Percentiles rank a stretch among this genome's conserved stretches.
These are phyloP conservation scores for Ogataea minuta DNA, from an alignment of 805 yeast species.

Conservation along the genomic window DNA sequence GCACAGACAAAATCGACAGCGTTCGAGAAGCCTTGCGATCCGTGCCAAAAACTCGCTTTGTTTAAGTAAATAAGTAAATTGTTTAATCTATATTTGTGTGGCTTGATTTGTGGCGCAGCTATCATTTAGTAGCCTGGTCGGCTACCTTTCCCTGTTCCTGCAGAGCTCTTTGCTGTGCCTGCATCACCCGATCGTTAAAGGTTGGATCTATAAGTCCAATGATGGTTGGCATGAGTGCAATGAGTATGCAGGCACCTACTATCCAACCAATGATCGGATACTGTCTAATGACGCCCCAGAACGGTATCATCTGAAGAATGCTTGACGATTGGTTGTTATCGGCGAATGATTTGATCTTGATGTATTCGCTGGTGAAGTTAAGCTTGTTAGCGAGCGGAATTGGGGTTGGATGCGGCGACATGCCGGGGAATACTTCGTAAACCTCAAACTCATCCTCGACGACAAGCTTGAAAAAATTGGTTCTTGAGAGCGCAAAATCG, in stretches of 20 bases:
- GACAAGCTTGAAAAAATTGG: constrained; percentile 12
- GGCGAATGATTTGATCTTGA: constrained; percentile 17
- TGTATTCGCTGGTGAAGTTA: constrained; percentile 11
- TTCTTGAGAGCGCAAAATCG: constrained; percentile 19
- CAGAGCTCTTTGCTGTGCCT: constrained; percentile 19
- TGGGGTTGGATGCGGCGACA: constrained; percentile 1
- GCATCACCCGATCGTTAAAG: constrained; percentile 25
- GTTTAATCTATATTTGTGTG: neutral
- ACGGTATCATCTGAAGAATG: constrained; percentile 20
- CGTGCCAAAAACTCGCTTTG: no score
- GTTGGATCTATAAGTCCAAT: constrained; percentile 29
- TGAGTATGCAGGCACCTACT: constrained; percentile 6
- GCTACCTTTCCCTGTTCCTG: constrained; percentile 1
- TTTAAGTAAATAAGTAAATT: no score
- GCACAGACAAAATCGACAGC: no score
- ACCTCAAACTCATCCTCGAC: constrained; percentile 10
- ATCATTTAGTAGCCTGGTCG: neutral
- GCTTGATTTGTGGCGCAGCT: neutral
- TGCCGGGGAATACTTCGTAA: constrained; percentile 13
- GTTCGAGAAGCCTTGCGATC: no score
- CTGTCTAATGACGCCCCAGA: constrained; percentile 17
- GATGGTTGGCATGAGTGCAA: constrained; percentile 25
- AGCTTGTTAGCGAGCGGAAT: constrained; percentile 9
- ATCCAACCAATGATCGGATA: constrained; percentile 21
- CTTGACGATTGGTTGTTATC: constrained; percentile 14